Evolutionary conservation across 352 stramenopile species (phyloP).

Genomic region (Blastocystis sp.): DNA sequence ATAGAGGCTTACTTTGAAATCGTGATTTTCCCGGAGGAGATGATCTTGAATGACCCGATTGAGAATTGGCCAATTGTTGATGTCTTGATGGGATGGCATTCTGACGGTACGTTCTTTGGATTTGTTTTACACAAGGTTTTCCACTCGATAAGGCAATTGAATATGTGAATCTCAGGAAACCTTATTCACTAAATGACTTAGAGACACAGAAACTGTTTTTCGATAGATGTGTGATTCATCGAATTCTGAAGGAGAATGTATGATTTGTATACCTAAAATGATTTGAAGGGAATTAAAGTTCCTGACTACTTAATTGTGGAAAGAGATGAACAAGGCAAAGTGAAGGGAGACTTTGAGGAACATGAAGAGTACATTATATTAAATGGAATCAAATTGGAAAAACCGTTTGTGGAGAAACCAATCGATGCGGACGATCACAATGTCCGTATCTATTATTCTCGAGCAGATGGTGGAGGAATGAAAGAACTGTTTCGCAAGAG

Average conservation of each 20-base stretch:
- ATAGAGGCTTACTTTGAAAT: constrained; percentile 79
- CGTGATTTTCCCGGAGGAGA: constrained; percentile 91
- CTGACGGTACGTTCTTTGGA: constrained; percentile 70
- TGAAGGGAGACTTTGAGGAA: constrained; percentile 55
- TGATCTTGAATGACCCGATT: constrained; percentile 85
- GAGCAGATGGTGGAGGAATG: constrained; percentile 87
- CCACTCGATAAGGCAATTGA: constrained; percentile 88
- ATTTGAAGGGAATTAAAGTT: constrained; percentile 80
- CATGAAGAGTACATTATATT: constrained; percentile 62
- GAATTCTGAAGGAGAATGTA: constrained; percentile 79
- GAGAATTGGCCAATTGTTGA: constrained; percentile 88
- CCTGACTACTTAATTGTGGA: constrained; percentile 88
- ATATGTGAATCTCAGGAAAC: constrained; percentile 87
- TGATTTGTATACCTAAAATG: background rate
- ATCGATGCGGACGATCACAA: constrained; percentile 98
- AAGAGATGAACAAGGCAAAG: constrained; percentile 74
- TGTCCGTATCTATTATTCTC: constrained; percentile 98
- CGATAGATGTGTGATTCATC: constrained; percentile 88
- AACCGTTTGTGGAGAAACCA: constrained; percentile 99
- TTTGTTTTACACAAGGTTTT: constrained; percentile 70
- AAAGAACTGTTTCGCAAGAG: constrained; percentile 98
- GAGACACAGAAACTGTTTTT: constrained; percentile 83
- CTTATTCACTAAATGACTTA: constrained; percentile 94
- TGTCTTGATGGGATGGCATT: constrained; percentile 96
- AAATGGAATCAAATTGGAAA: constrained; percentile 83